Base-by-base conservation (phyloP, 2,329 filamentous ascomycete genomes). In the Sclerotinia glacialis region DNA sequence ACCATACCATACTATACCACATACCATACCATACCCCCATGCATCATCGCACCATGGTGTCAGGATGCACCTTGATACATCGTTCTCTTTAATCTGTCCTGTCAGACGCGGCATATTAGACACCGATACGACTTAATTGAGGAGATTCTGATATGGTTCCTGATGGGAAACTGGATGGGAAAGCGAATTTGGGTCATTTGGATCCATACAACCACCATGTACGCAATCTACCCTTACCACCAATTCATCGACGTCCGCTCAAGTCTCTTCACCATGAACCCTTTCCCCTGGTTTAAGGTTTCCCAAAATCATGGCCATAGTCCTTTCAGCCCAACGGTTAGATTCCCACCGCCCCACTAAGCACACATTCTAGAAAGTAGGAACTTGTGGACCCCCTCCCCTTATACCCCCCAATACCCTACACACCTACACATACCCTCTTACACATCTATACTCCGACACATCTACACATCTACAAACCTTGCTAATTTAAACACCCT, bases 311-410 rank as follows among this genome's bases (percentile, higher is more conserved):
- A n/a, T 40, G 37, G 37, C 55, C 54, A 52, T 50, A 34, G 2
- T 26, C 18, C n/a, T 59, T 47, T 65, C 44, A 65, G 64, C 54
- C 64, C 46, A 44, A 56, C 40, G 62, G 52, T 40, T 47, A 47
- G 18, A 28, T 16, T 44, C 21, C 46, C 63, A 62, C 21, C 18
- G 18, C 61, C 61, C 54, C 64, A 65, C 64, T 60, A 37, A 42
- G 47, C 23, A 28, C 46, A 23, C 26, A 28, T 60, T 60, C 64
- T 60, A 28, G 54, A 52, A 60, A 28, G 49, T 56, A 26, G 14
- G 61, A 40, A 31, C 18, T 7, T 14, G 9, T 28, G 37, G 37
- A 26, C 9, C 54, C n/a, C 34, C 9, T 37, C 34, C 34, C 34
- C 34, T 11, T 11, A 9, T 40, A 40, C 11, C 37, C 37, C 12